Conservation (phyloP, 2,329 filamentous ascomycete species). For the Macroventuria anomochaeta region DNA sequence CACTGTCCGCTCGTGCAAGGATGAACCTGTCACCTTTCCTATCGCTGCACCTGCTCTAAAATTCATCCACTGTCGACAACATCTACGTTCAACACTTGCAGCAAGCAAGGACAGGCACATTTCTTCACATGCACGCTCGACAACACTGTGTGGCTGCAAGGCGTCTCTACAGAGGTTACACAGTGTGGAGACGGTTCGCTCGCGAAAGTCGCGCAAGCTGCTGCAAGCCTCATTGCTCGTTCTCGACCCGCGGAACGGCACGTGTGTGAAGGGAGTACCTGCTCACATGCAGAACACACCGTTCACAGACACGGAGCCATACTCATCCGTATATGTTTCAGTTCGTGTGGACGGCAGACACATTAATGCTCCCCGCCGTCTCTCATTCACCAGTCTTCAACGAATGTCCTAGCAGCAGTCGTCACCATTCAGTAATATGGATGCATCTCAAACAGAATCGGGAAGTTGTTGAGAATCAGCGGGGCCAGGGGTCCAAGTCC, state of each 20-base stretch:
- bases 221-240: conserved; percentile 17
- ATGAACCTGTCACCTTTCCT: conserved; percentile 1
- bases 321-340: conserved; percentile 8
- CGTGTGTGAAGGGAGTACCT: conserved; percentile 15
- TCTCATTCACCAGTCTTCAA: background rate
- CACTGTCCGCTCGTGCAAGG: background rate
- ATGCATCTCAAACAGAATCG: conserved; percentile 26
- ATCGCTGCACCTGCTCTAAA: background rate
- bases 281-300: conserved; percentile 15
- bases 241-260: conserved; percentile 16
- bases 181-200: conserved; percentile 20
- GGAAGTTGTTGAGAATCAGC: conserved; percentile 23
- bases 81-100: conserved; percentile 6
- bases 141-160: conserved; percentile 1
- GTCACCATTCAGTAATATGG: background rate
- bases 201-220: conserved; percentile 36
- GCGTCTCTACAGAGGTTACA: conserved; percentile 17
- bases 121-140: conserved; percentile 4
- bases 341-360: conserved; percentile 1
- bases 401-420: background rate
- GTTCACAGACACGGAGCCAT: conserved; percentile 3
- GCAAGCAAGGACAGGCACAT: background rate
- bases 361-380: background rate
- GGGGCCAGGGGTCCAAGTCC: conserved; percentile 15
- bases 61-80: background rate